Base-by-base conservation (phyloP, 2,329 filamentous ascomycete species). In the Cladophialophora yegresii region DNA sequence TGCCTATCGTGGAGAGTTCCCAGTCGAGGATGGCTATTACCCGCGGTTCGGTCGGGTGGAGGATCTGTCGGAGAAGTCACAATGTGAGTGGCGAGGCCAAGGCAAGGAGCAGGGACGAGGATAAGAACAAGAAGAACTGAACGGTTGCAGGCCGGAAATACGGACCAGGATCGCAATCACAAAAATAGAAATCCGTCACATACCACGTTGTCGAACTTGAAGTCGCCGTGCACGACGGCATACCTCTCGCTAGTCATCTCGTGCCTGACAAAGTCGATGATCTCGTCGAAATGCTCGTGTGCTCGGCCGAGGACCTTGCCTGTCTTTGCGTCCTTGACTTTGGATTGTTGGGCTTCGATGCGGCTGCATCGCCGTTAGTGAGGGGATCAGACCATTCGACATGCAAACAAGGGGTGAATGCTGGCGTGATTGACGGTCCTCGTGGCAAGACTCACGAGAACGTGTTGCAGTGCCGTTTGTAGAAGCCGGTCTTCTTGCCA, bases 1-100 rank as follows among this genome's bases (percentile, higher is more conserved):
- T 91, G 16, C 92, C 92, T 62, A 95, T 87, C 0, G 92, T 96
- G 36, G 89, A 90, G 89, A 96, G 93, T 79, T 96, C 92, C 91
- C 91, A 96, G 78, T 96, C 92, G 5, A 96, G 78, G 61, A 96
- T 91, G 2, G 91, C 92, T 76, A 96, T 90, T 2, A 96, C 91
- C 58, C 85, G 81, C 4, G 91, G 85, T 75, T 91, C 87, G 0
- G 88, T 91, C 77, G 89, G 88, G 78, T 93, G 89, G 74, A 92
- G 96, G 30, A 67, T 33, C 66, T 67, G 20, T 10, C n/a, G n/a
- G n/a, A n/a, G n/a, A n/a, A n/a, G 20, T 22, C 26, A 28, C 16
- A 12, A 36, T 33, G 32, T 9, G 26, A 53, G n/a, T 7, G 2
- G 47, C 10, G 20, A 23, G 32, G 1, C 8, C 26, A 20, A 47